phyloP scores from a whole-genome alignment of 1,284 basidiomycete genomes.

The Cryptococcus wingfieldii region DNA sequence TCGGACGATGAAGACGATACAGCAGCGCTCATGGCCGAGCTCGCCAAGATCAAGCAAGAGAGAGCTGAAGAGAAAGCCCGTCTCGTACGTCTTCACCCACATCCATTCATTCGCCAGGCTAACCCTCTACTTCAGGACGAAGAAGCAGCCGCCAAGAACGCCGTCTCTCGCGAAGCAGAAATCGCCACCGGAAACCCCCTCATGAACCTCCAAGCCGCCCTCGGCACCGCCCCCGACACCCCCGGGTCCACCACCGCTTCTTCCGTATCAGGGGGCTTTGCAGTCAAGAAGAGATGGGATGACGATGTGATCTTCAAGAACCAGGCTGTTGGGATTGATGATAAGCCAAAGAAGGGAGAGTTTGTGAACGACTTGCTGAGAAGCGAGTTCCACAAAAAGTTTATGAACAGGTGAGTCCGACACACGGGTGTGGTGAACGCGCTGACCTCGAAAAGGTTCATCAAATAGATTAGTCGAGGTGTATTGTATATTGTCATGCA shows the following conservation, averaged over 20 bases:
- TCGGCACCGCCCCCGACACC: slow-evolving; percentile 65
- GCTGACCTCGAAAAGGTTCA: neutral
- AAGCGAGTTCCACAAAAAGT: slow-evolving; percentile 74
- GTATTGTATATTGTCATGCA: slow-evolving; percentile 7
- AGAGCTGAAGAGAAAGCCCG: slow-evolving; percentile 85
- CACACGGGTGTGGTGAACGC: neutral
- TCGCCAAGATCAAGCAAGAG: slow-evolving; percentile 93
- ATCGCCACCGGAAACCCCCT: slow-evolving; percentile 81
- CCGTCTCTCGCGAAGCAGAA: slow-evolving; percentile 67
- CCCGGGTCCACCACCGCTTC: slow-evolving; percentile 60
- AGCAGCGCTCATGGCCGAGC: slow-evolving; percentile 81
- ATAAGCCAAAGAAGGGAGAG: slow-evolving; percentile 65
- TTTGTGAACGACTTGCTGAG: slow-evolving; percentile 91
- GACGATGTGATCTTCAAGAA: slow-evolving; percentile 98
- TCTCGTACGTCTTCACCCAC: slow-evolving; percentile 25
- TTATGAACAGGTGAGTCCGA: slow-evolving; percentile 45
- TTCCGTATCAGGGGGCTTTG: slow-evolving; percentile 53
- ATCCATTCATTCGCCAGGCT: neutral
- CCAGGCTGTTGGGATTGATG: slow-evolving; percentile 65
- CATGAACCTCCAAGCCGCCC: slow-evolving; percentile 79
- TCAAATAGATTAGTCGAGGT: neutral
- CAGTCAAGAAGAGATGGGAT: slow-evolving; percentile 91
- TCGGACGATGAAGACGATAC: slow-evolving; percentile 78
- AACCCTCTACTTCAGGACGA: slow-evolving; percentile 54
- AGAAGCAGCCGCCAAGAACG: slow-evolving; percentile 64